These are phyloP conservation scores for Xylaria sp. DNA, from an alignment of 2,329 filamentous ascomycete genomes.

Conservation along the genomic window DNA sequence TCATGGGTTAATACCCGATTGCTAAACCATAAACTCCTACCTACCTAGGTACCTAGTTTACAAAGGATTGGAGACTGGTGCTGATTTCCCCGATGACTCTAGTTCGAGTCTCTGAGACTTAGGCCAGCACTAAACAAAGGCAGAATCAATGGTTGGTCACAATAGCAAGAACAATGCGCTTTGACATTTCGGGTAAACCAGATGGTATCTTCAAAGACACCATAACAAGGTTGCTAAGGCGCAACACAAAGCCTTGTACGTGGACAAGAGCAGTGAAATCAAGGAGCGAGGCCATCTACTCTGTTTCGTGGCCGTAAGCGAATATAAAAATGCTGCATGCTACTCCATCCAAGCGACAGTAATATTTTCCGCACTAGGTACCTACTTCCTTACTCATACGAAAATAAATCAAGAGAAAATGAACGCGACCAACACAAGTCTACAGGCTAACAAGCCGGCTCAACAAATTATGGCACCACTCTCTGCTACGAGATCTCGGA, in stretches of 20 bases:
- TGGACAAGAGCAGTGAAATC: background rate
- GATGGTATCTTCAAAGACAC: background rate
- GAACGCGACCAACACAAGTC: background rate
- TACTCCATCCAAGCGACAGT: background rate
- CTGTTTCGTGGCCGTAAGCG: background rate
- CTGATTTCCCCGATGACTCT: too few relatives aligned
- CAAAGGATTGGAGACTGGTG: too few relatives aligned
- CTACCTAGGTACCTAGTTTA: too few relatives aligned
- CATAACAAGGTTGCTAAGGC: background rate
- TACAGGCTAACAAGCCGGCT: background rate
- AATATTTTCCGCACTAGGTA: too few relatives aligned
- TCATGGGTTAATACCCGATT: too few relatives aligned
- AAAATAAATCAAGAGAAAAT: background rate
- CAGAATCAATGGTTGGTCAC: too few relatives aligned
- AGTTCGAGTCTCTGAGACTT: too few relatives aligned
- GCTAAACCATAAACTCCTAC: too few relatives aligned
- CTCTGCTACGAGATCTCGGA: background rate
- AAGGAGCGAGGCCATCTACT: background rate
- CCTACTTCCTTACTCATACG: too few relatives aligned
- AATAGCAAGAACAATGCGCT: too few relatives aligned
- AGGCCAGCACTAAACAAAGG: too few relatives aligned
- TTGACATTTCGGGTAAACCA: too few relatives aligned
- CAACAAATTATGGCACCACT: background rate
- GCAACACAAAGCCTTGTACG: background rate
- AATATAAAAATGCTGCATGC: slow-evolving; percentile 15